Evolutionary conservation across 2,329 filamentous ascomycete species (phyloP).

Genomic region (Aspergillus arachidicola): DNA sequence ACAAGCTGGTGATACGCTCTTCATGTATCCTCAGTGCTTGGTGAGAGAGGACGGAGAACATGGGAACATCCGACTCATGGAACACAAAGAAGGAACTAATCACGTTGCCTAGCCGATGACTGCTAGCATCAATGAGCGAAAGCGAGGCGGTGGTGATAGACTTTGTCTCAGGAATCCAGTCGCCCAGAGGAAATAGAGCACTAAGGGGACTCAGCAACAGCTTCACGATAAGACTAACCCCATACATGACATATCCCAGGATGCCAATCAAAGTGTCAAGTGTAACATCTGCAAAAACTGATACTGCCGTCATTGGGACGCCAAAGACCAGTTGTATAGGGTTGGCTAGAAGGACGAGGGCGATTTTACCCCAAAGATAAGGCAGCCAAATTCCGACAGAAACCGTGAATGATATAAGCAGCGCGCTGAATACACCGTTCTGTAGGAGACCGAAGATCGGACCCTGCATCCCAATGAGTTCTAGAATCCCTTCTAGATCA

Average conservation of each 20-base stretch:
- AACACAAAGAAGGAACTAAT: slow-evolving; percentile 44
- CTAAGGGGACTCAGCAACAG: slow-evolving; percentile 37
- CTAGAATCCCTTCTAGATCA: slow-evolving; percentile 93
- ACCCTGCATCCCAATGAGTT: slow-evolving; percentile 94
- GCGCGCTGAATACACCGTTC: slow-evolving; percentile 90
- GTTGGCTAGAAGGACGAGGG: slow-evolving; percentile 76
- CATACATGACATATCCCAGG: slow-evolving; percentile 56
- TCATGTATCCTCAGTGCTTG: slow-evolving; percentile 67
- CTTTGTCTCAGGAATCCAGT: slow-evolving; percentile 39
- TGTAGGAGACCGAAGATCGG: slow-evolving; percentile 88
- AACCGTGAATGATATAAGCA: slow-evolving; percentile 85
- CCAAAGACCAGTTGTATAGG: slow-evolving; percentile 68
- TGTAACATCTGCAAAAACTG: slow-evolving; percentile 73
- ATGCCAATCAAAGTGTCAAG: slow-evolving; percentile 74
- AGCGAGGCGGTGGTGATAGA: slow-evolving; percentile 44
- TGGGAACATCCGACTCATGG: slow-evolving; percentile 65
- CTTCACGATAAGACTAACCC: slow-evolving; percentile 37
- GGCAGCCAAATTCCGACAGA: slow-evolving; percentile 85
- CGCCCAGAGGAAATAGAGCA: slow-evolving; percentile 35
- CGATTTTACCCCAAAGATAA: slow-evolving; percentile 86
- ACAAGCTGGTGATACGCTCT: slow-evolving; percentile 48
- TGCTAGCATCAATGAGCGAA: slow-evolving; percentile 46
- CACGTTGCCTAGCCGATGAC: slow-evolving; percentile 41
- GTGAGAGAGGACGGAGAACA: slow-evolving; percentile 76
- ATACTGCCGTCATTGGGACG: slow-evolving; percentile 71